Conservation (phyloP, 352 stramenopile species). For the Globisporangium canariense region DNA sequence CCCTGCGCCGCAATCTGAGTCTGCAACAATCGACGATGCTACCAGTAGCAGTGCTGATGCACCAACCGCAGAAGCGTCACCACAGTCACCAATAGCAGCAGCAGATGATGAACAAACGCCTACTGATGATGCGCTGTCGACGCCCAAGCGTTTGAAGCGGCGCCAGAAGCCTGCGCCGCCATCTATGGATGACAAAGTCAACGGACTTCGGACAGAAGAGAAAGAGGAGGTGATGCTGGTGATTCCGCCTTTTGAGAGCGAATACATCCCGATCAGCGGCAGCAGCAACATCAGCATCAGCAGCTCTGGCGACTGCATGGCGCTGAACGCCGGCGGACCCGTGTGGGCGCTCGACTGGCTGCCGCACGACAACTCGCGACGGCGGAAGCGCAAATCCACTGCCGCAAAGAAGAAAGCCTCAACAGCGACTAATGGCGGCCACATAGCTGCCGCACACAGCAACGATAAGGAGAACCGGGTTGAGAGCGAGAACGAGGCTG, state of each 20-base stretch:
- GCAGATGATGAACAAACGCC: too few species aligned
- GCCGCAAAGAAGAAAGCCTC: constrained; percentile 6
- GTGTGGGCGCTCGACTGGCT: constrained; percentile 85
- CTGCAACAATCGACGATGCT: not conserved
- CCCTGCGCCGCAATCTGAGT: not conserved
- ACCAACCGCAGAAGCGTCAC: not conserved
- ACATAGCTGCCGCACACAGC: not conserved
- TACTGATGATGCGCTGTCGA: constrained; percentile 5
- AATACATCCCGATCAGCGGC: constrained; percentile 17
- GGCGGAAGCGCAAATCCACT: not conserved
- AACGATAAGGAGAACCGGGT: not conserved
- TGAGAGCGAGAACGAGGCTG: not conserved
- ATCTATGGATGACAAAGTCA: not conserved
- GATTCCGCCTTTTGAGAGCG: constrained; percentile 52
- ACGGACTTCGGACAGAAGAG: not conserved
- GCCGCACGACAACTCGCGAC: constrained; percentile 15
- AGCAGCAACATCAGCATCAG: not conserved
- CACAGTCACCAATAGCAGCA: not conserved
- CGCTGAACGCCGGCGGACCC: constrained; percentile 63
- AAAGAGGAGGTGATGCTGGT: constrained; percentile 18
- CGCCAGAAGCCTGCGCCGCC: constrained; percentile 22
- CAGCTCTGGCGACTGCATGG: constrained; percentile 34
- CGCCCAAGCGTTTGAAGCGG: constrained; percentile 25
- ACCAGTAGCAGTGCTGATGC: not conserved
- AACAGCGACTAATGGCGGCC: not conserved